Percentiles rank a stretch among this genome's conserved stretches.
Evolutionary conservation across 164 flowering plant species (phyloP).

Genomic region (Sextonia rubra): DNA sequence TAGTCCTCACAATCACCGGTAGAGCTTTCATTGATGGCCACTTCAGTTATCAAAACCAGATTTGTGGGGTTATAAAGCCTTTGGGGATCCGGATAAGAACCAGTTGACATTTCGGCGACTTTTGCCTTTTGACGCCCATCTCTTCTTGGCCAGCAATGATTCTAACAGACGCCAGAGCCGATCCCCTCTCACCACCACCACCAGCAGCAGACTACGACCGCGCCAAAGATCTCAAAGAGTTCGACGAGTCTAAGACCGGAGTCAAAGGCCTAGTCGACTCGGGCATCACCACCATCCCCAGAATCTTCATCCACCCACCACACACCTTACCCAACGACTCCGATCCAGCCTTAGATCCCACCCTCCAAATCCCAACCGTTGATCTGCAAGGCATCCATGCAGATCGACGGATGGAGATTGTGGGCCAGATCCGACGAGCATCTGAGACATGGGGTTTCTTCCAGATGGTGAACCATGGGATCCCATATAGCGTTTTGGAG

Average conservation of each 20-base stretch:
- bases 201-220: too few relatives aligned
- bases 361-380: constrained; percentile 17
- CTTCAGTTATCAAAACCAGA: too few relatives aligned
- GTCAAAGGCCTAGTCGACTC: constrained; percentile 22
- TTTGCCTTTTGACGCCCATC: too few relatives aligned
- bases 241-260: constrained; percentile 17
- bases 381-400: constrained; percentile 13
- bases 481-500: constrained; percentile 11
- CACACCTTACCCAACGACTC: constrained; percentile 1
- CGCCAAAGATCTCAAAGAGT: constrained; percentile 12
- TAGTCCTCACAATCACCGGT: too few relatives aligned
- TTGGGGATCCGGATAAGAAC: too few relatives aligned
- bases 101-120: too few relatives aligned
- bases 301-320: constrained; percentile 12
- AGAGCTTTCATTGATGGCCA: too few relatives aligned
- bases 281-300: constrained; percentile 11
- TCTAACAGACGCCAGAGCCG: too few relatives aligned
- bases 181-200: too few relatives aligned
- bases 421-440: constrained; percentile 18
- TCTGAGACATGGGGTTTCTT: constrained; percentile 22
- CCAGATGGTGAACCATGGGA: constrained; percentile 23
- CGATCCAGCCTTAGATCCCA: background rate
- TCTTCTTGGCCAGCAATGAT: too few relatives aligned
- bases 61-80: too few relatives aligned
- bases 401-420: background rate